These are phyloP conservation scores for Pythium rhizo-oryzae DNA, from an alignment of 352 stramenopile genomes.

Conservation along the genomic window DNA sequence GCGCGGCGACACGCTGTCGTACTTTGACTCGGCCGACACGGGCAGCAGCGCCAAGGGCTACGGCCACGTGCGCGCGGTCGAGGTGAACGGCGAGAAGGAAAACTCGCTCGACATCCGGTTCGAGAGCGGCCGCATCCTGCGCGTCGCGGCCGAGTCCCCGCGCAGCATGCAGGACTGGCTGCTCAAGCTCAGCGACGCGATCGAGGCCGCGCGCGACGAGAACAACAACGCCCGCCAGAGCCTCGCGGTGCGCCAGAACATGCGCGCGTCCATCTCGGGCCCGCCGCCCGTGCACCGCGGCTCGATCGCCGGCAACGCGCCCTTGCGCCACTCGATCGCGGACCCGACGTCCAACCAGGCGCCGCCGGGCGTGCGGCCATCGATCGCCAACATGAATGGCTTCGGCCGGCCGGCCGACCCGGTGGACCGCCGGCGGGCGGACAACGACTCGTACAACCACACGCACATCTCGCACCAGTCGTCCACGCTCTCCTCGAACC, in stretches of 20 bases:
- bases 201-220: constrained; percentile 58
- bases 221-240: constrained; percentile 65
- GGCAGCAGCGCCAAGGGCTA: constrained; percentile 78
- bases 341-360: constrained; percentile 4
- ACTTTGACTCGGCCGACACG: constrained; percentile 81
- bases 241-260: constrained; percentile 40
- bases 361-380: constrained; percentile 9
- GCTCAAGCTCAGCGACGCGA: constrained; percentile 68
- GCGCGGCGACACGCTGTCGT: constrained; percentile 76
- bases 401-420: constrained; percentile 5
- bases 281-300: constrained; percentile 28
- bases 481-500: constrained; percentile 42
- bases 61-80: constrained; percentile 72
- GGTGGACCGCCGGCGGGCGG: constrained; percentile 18
- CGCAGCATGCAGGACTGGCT: constrained; percentile 80
- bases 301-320: constrained; percentile 22
- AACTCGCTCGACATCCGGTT: constrained; percentile 81
- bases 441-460: constrained; percentile 25
- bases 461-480: constrained; percentile 18
- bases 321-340: constrained; percentile 52
- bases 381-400: constrained; percentile 24
- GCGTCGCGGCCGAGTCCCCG: constrained; percentile 63
- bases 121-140: constrained; percentile 71
- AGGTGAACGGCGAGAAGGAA: constrained; percentile 61
- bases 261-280: constrained; percentile 43